A percentile compares a stretch with the other conserved stretches of the same genome.
Evolutionary conservation across 345 rosid species (phyloP).

Genomic region (Nephelium lappaceum): DNA sequence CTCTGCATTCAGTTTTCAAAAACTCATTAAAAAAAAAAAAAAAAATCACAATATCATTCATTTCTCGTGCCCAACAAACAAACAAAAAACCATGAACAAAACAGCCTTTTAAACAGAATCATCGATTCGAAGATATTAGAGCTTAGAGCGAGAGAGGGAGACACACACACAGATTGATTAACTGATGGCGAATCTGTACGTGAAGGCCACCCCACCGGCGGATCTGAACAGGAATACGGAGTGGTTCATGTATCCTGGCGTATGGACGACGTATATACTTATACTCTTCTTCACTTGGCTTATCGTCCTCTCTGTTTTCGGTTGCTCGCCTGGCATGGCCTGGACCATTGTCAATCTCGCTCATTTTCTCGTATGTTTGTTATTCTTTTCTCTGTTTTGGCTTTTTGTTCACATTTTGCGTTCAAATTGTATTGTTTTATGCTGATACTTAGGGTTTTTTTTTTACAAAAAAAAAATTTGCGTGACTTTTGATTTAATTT

Average conservation of each 20-base stretch:
- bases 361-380: conserved; percentile 57
- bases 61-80: neutral
- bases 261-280: conserved; percentile 81
- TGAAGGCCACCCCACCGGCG: conserved; percentile 72
- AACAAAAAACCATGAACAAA: neutral
- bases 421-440: neutral
- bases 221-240: conserved; percentile 89
- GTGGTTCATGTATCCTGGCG: conserved; percentile 90
- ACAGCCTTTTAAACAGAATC: neutral
- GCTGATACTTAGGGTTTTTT: neutral
- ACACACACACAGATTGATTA: too few relatives aligned
- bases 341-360: conserved; percentile 81
- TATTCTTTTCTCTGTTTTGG: neutral
- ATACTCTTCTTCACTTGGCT: conserved; percentile 82
- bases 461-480: neutral
- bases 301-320: conserved; percentile 60
- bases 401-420: neutral
- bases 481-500: neutral
- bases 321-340: conserved; percentile 80
- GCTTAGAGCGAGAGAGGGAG: neutral
- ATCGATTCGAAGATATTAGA: neutral
- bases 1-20: neutral
- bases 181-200: conserved; percentile 45
- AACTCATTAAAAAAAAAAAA: too few relatives aligned
- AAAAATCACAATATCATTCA: neutral